Conservation (phyloP, 129 eudicot genomes). For the Escallonia herrerae region DNA sequence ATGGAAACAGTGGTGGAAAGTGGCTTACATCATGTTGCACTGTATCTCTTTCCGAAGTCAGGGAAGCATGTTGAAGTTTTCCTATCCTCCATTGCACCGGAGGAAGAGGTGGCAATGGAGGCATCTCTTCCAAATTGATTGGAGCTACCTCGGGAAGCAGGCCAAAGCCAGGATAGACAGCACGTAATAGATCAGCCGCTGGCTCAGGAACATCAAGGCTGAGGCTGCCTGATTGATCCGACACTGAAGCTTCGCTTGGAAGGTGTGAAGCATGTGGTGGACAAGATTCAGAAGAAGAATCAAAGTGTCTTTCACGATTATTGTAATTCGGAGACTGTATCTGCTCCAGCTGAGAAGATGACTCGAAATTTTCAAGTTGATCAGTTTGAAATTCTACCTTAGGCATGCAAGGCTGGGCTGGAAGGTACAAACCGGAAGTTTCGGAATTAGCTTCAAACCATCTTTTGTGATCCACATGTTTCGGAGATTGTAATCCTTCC, state of each 20-base stretch:
- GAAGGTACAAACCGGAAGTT: slow-evolving; percentile 5
- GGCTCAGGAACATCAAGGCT: slow-evolving; percentile 15
- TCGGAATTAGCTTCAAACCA: slow-evolving; percentile 11
- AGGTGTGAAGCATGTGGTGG: background rate
- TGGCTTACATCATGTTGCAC: slow-evolving; percentile 11
- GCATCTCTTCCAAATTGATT: slow-evolving; percentile 54
- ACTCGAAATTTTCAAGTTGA: slow-evolving; percentile 7
- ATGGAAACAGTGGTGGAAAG: slow-evolving; percentile 29
- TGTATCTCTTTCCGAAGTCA: slow-evolving; percentile 25
- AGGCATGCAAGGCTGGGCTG: background rate
- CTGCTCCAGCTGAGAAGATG: slow-evolving; percentile 9
- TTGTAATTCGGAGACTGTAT: slow-evolving; percentile 7
- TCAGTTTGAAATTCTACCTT: slow-evolving; percentile 8
- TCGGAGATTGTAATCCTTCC: slow-evolving; percentile 6
- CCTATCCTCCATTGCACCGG: slow-evolving; percentile 90
- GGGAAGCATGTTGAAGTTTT: slow-evolving; percentile 31
- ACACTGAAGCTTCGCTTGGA: slow-evolving; percentile 16
- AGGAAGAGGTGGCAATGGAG: slow-evolving; percentile 95
- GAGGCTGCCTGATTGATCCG: slow-evolving; percentile 16
- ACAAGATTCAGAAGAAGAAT: slow-evolving; percentile 13
- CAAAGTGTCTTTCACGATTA: slow-evolving; percentile 6
- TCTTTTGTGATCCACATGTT: slow-evolving; percentile 25
- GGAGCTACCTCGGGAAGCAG: slow-evolving; percentile 34
- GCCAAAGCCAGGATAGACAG: slow-evolving; percentile 26
- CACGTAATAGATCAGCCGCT: slow-evolving; percentile 21